Conservation (phyloP, 2,329 filamentous ascomycete genomes). For the Fusarium sp. region DNA sequence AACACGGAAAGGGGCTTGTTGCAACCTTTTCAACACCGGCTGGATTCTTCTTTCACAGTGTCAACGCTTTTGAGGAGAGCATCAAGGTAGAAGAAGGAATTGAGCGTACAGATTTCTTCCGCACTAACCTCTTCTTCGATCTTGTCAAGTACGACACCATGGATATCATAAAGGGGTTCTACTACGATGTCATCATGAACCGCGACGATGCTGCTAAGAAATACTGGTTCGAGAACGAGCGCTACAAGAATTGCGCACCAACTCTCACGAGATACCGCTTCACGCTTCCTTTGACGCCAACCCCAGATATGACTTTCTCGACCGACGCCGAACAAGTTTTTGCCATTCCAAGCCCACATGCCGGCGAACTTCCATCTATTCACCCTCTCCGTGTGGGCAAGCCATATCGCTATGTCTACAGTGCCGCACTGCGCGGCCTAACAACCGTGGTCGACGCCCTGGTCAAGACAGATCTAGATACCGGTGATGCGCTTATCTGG, state of each 20-base stretch:
- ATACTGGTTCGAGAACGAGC: conserved; percentile 59
- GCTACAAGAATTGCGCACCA: conserved; percentile 54
- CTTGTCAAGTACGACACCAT: conserved; percentile 72
- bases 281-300: conserved; percentile 49
- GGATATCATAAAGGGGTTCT: conserved; percentile 75
- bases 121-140: conserved; percentile 73
- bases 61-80: conserved; percentile 80
- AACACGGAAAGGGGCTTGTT: conserved; percentile 71
- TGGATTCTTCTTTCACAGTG: conserved; percentile 83
- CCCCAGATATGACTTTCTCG: conserved; percentile 33
- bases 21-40: conserved; percentile 76
- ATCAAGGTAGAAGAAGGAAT: conserved; percentile 53
- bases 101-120: conserved; percentile 62
- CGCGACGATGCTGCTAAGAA: conserved; percentile 60
- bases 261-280: conserved; percentile 62
- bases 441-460: conserved; percentile 73
- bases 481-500: conserved; percentile 68
- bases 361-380: conserved; percentile 75
- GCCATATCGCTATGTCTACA: conserved; percentile 72
- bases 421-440: conserved; percentile 66
- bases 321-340: conserved; percentile 54
- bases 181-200: conserved; percentile 76
- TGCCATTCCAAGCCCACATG: conserved; percentile 65
- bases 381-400: conserved; percentile 68
- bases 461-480: conserved; percentile 73